A percentile compares a stretch with the other conserved stretches of the same genome.
These are phyloP conservation scores for Cicer yamashitae DNA, from an alignment of 306 rosid genomes.

Conservation along the genomic window DNA sequence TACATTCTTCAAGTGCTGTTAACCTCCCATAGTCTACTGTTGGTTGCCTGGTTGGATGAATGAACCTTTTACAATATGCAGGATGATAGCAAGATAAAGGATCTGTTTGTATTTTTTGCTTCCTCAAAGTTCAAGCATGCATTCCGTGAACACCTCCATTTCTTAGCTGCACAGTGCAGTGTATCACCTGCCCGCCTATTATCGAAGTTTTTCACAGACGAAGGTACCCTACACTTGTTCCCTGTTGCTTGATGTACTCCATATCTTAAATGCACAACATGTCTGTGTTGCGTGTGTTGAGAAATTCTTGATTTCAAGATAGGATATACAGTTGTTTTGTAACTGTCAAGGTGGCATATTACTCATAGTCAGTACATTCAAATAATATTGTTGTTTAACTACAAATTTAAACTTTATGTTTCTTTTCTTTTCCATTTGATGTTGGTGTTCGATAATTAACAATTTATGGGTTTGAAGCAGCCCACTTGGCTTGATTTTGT, in stretches of 20 bases:
- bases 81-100: conserved; percentile 66
- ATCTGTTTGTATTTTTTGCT: conserved; percentile 75
- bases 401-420: neutral
- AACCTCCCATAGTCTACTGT: conserved; percentile 4
- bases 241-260: conserved; percentile 31
- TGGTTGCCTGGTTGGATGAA: conserved; percentile 28
- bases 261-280: conserved; percentile 5
- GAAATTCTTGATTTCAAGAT: conserved; percentile 9
- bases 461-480: conserved; percentile 9
- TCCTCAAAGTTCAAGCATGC: conserved; percentile 63
- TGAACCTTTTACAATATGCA: conserved; percentile 52
- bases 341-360: neutral
- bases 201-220: conserved; percentile 73
- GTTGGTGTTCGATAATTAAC: conserved; percentile 3
- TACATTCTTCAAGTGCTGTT: conserved; percentile 10
- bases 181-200: conserved; percentile 65
- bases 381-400: neutral
- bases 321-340: neutral
- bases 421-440: neutral
- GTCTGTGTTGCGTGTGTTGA: conserved; percentile 1
- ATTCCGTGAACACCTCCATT: conserved; percentile 72
- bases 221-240: conserved; percentile 62
- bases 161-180: conserved; percentile 66
- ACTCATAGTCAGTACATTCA: neutral
- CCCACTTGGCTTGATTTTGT: conserved; percentile 25